Evolutionary conservation across 2,329 filamentous ascomycete species (phyloP).

Genomic region (Dactylonectria macrodidyma): DNA sequence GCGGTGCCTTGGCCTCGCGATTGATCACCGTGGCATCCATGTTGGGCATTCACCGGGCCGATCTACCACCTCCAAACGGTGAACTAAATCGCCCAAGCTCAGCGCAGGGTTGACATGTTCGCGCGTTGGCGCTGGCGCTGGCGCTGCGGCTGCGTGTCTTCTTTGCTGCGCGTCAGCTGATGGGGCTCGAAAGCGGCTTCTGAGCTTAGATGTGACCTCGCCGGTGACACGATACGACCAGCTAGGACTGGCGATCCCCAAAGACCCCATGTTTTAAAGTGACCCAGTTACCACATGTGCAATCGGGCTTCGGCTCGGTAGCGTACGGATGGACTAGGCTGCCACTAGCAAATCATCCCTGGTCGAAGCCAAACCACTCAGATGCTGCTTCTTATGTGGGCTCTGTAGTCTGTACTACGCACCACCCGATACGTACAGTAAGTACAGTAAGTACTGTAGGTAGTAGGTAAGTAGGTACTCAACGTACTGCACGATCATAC

Average conservation of each 20-base stretch:
- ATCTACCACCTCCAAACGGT: slow-evolving; percentile 6
- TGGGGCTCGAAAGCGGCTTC: slow-evolving; percentile 14
- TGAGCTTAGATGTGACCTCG: slow-evolving; percentile 20
- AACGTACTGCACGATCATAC: too few species aligned
- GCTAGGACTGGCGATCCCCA: slow-evolving; percentile 18
- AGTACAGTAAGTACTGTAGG: too few species aligned
- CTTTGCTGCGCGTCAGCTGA: slow-evolving; percentile 28
- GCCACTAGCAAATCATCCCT: not conserved
- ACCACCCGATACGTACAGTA: too few species aligned
- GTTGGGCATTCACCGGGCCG: slow-evolving; percentile 4
- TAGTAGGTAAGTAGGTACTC: too few species aligned
- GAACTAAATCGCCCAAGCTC: not conserved
- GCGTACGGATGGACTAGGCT: slow-evolving; percentile 11
- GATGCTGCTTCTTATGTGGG: not conserved
- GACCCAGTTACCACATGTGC: slow-evolving; percentile 19
- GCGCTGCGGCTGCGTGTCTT: not conserved
- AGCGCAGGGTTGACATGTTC: slow-evolving; percentile 9
- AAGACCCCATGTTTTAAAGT: slow-evolving; percentile 11
- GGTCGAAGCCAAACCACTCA: not conserved
- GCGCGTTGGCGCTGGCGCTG: not conserved
- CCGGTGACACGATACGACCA: slow-evolving; percentile 12
- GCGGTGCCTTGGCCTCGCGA: not conserved
- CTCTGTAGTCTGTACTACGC: not conserved
- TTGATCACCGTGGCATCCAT: not conserved
- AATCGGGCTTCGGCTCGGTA: slow-evolving; percentile 27